Evolutionary conservation across 1,139 yeast species (phyloP).

Genomic region (Suhomyces coccinellae): DNA sequence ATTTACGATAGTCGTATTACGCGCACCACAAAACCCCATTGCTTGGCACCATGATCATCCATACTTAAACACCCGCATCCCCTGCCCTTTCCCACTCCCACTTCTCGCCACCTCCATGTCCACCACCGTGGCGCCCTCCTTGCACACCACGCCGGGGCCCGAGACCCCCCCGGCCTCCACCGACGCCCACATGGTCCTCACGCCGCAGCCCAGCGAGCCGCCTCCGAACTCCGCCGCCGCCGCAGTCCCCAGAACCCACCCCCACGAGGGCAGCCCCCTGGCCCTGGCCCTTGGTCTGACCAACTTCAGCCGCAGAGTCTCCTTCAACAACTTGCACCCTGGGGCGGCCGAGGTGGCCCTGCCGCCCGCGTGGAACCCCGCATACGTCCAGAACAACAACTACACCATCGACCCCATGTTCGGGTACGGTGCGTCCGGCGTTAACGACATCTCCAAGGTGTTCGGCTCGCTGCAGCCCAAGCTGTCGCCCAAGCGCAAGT

Average conservation of each 20-base stretch:
- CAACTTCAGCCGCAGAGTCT: constrained; percentile 36
- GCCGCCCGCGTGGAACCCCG: constrained; percentile 12
- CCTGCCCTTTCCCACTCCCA: background rate
- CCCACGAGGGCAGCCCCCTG: background rate
- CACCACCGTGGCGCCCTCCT: constrained; percentile 1
- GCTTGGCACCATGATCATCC: constrained; percentile 8
- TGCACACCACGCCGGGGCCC: background rate
- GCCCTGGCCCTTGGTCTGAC: background rate
- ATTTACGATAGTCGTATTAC: constrained; percentile 7
- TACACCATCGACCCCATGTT: constrained; percentile 11
- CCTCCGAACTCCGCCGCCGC: background rate
- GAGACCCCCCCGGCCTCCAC: background rate
- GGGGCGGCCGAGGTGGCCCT: constrained; percentile 16
- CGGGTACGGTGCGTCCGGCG: constrained; percentile 17
- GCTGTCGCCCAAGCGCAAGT: constrained; percentile 10
- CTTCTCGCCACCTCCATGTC: background rate
- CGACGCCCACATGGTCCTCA: background rate
- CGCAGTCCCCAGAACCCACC: background rate
- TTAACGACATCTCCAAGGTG: constrained; percentile 19
- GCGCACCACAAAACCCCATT: constrained; percentile 2
- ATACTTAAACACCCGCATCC: background rate
- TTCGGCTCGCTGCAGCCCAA: constrained; percentile 9
- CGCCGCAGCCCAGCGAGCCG: background rate
- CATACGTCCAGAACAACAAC: background rate
- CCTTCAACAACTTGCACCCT: constrained; percentile 45